Base-by-base conservation (phyloP, 352 stramenopile species). In the Globisporangium camurandrum region DNA sequence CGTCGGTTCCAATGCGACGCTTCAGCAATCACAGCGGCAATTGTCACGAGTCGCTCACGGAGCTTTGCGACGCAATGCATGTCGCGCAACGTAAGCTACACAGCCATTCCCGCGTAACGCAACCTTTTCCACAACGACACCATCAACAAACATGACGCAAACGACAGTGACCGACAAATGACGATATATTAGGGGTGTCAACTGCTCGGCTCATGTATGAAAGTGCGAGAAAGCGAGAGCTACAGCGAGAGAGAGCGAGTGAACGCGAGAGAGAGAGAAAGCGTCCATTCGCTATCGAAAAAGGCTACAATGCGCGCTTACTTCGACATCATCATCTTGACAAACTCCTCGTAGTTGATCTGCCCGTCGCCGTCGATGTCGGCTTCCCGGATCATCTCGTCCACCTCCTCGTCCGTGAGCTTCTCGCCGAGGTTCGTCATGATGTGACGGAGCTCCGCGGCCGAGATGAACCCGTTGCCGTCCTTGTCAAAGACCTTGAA, bases 331-430 rank as follows among this genome's bases (percentile, higher is more conserved):
- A 99, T 99, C 93, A 98, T 98, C 88, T 98, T 98, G 63, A 99
- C 94, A 71, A 99, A 99, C 73, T 99, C 96, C 79, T 99, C 95
- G 85, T 98, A 98, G 88, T 98, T 99, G 82, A 99, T 98, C 84
- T 99, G 95, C 60, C 96, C 96, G 75, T 98, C 95, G 44, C 96
- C 96, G 74, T 99, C 95, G 56, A 98, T 98, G 71, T 99, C 96
- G 46, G 96, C 96, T 68, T 99, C 96, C 67, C 95, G 91, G 75
- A 99, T 98, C 96, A 99, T 98, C 76, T 99, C 96, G 78, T 99
- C 95, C 52, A 98, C 94, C 68, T 99, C 96, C 64, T 98, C 95
- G 69, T 98, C 95, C 36, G 95, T 98, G 34, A 99, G 86, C 80
- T 98, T 98, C 79, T 99, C 95, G 47, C 96, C 96, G 59, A 98